Base-by-base conservation (phyloP, 495 filamentous ascomycete species). In the Cryomyces minteri region DNA sequence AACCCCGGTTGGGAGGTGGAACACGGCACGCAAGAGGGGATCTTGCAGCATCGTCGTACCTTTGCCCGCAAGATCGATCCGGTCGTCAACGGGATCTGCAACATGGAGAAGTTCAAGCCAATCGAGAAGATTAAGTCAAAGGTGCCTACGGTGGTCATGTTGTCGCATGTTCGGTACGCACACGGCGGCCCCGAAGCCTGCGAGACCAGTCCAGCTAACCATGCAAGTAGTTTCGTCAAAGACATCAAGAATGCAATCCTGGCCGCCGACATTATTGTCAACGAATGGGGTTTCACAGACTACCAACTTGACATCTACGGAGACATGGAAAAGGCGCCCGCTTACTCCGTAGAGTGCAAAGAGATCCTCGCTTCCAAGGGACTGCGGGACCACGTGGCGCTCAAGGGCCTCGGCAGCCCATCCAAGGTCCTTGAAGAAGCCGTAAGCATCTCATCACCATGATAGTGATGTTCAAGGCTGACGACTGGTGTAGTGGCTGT, bases 1-100 rank as follows among this genome's bases (percentile, higher is more conserved):
- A 80, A 80, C 46, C 76, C 76, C 0, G 72, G 71, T 30, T 80
- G 76, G 76, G 76, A 80, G 53, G 63, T 72, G 4, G 76, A 80
- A 52, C 74, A 79, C 29, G 76, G 76, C 38, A 77, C 71, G 18
- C 68, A 69, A 45, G 64, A 74, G 52, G 73, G 73, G 42, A 59
- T 61, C 1, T 62, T 79, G 39, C 67, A 71, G 39, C 76, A 80
- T 53, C 71, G 73, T 40, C 71, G 70, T 44, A 61, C 62, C 6
- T 81, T 80, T 58, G 59, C 57, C 10, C 63, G 76, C 30, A 80
- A 80, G 57, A 70, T 81, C 10, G 76, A 81, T 50, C 76, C 76
- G 2, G 74, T 80, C 12, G 75, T 80, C 51, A 80, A 80, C 49
- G 76, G 76, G 31, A 79, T 80, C 56, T 71, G 66, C 32, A 70